Evolutionary conservation across 352 stramenopile genomes (phyloP), one percentile per base, ranked within the genome.

Genomic region (Thalassiosira sp.): DNA sequence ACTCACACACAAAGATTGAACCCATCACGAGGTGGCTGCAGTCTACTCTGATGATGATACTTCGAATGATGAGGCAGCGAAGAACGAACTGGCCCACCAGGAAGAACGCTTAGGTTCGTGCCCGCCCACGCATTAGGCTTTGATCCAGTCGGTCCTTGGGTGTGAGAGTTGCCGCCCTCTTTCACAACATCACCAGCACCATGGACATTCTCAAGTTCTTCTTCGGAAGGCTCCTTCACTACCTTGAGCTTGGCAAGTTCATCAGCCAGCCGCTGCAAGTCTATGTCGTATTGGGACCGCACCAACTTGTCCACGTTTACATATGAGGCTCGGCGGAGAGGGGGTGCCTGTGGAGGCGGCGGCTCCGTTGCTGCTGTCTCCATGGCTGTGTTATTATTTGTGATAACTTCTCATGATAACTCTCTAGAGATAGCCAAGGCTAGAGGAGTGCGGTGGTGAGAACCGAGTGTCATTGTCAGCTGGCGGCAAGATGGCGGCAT

Each of bases 1-100:
- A 90, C 86, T 88, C 78, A 92, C 84, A 91, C 48, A 59, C 84
- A 92, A 56, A 92, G 72, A 75, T 92, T 92, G 72, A 82, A 92
- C 15, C 87, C 87, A 61, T 85, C 79, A 27, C 77, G 63, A 40
- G 84, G 80, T 8, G 87, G 87, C 45, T 90, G 81, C 25, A 90
- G 68, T 49, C 84, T 57, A 61, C 84, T 90, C 31, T 88, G 79
- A 25, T 78, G 59, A 49, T 63, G 37, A 28, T 66, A 64, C 16
- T n/a, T n/a, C n/a, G n/a, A n/a, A n/a, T n/a, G n/a, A n/a, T 43
- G 33, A 24, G 35, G 40, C 18, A 66, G 45, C 18, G 52, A n/a
- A 20, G 20, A 33, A 45, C 49, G 63, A 45, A 59, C n/a, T 31
- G 43, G 48, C 43, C 61, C 28, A 13, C 25, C 22, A 18, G 33